Base-by-base conservation (phyloP, 768 basidiomycete species). In the Tubosaeta sp. region DNA sequence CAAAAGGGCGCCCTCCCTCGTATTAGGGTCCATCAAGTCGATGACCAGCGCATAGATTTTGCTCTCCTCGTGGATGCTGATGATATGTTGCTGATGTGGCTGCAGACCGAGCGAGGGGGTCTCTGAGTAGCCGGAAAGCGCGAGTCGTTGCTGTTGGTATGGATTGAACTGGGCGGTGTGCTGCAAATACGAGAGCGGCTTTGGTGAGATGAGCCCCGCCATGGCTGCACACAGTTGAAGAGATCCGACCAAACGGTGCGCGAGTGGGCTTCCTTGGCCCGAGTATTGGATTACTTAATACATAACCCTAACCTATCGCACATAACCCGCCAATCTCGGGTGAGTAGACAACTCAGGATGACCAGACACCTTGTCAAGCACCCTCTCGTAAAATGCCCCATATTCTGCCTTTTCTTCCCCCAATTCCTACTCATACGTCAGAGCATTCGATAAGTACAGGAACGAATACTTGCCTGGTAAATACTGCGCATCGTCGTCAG, bases 1-100 rank as follows among this genome's bases (percentile, higher is more conserved):
- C 49, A 98, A 77, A 45, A 99, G 75, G 2, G 97, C 95, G 2
- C 78, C 79, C 66, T 99, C 97, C 56, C 95, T 80, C n/a, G 86
- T 82, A 50, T 75, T 80, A 1, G 87, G 84, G 63, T 91, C 86
- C 76, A 89, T 79, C 26, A 95, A 74, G 52, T 95, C 91, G 59
- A 93, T 84, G 54, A 98, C 94, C 48, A 98, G 79, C 11, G 78
- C 75, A 70, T 93, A 95, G 41, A 99, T 97, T 74, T 97, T 95
- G 59, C 76, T 76, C 65, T 88, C 86, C 56, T 88, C 86, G 33
- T 82, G 81, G 19, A 78, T 67, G 19, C 65, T 65, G 56, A 75
- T 66, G n/a, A 82, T 75, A 4, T 79, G 75, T 55, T 84, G 83
- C 8, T 79, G 75, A 43, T 84, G 72, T 6, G 78, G 72, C 10